Percentiles rank a stretch among this genome's conserved stretches.
Evolutionary conservation across 352 stramenopile species (phyloP).

Genomic region (Globisporangium irregulare): DNA sequence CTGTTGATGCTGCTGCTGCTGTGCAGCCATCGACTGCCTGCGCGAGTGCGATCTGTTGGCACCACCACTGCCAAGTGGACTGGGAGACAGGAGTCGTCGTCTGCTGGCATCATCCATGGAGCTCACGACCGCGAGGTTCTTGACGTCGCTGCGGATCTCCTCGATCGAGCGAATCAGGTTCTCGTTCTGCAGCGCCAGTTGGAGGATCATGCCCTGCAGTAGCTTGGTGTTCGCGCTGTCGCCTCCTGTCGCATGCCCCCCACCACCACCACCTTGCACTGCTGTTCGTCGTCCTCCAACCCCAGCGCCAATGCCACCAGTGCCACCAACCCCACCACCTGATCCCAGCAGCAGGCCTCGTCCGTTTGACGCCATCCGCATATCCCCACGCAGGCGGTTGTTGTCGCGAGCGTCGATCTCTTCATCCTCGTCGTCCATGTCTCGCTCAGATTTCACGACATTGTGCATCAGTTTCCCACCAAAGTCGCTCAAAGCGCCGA

Average conservation of each 20-base stretch:
- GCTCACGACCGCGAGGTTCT: constrained; percentile 16
- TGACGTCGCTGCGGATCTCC: constrained; percentile 35
- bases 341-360: neutral
- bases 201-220: constrained; percentile 53
- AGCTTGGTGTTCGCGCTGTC: constrained; percentile 28
- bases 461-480: constrained; percentile 23
- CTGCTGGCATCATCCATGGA: constrained; percentile 15
- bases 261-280: neutral
- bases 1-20: constrained; percentile 5
- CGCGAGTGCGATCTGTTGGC: constrained; percentile 2
- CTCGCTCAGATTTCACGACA: constrained; percentile 14
- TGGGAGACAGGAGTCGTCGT: constrained; percentile 14
- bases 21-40: constrained; percentile 7
- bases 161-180: constrained; percentile 44
- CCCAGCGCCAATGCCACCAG: constrained; percentile 6
- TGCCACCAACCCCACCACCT: neutral
- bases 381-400: neutral
- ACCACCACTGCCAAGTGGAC: neutral
- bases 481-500: constrained; percentile 19
- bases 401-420: neutral
- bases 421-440: constrained; percentile 7
- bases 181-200: constrained; percentile 57
- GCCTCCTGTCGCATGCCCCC: neutral
- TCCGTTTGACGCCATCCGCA: neutral
- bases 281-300: neutral